Conservation (phyloP, 345 rosid species). For the Firmiana major region DNA sequence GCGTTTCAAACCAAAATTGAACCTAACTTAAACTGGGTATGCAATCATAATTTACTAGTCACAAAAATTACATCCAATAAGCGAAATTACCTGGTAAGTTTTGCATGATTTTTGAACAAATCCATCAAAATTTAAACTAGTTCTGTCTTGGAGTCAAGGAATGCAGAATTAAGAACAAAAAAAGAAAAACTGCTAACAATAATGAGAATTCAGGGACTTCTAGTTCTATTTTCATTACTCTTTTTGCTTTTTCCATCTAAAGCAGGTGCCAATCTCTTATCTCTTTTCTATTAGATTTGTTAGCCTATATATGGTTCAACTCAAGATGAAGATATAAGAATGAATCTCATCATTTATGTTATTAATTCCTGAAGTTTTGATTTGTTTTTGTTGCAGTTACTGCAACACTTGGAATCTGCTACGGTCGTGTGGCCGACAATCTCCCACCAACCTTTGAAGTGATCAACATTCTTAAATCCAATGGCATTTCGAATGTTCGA, state of each 20-base stretch:
- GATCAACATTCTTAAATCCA: conserved; percentile 26
- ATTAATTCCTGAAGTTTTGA: not conserved
- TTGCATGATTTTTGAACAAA: not conserved
- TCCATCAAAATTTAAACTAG: not conserved
- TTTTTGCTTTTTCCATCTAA: conserved; percentile 4
- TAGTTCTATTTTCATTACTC: not conserved
- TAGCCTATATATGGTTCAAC: not conserved
- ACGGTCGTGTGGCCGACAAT: conserved; percentile 38
- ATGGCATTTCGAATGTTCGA: conserved; percentile 32
- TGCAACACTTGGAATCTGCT: conserved; percentile 35
- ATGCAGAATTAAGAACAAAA: not conserved
- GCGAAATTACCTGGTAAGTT: not conserved
- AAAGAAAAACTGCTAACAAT: not conserved
- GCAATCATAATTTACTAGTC: not conserved
- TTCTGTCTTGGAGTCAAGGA: not conserved
- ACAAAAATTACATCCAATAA: not conserved
- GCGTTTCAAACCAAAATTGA: conserved; percentile 6
- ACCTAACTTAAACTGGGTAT: not conserved
- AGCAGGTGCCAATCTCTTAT: not conserved
- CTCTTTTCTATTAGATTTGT: not conserved
- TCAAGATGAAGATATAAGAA: not conserved
- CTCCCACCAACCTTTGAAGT: conserved; percentile 32
- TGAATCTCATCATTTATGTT: not conserved
- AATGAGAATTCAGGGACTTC: not conserved
- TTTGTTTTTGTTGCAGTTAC: conserved; percentile 5